phyloP scores from a whole-genome alignment of 306 rosid species.

The Begonia fuchsioides region DNA sequence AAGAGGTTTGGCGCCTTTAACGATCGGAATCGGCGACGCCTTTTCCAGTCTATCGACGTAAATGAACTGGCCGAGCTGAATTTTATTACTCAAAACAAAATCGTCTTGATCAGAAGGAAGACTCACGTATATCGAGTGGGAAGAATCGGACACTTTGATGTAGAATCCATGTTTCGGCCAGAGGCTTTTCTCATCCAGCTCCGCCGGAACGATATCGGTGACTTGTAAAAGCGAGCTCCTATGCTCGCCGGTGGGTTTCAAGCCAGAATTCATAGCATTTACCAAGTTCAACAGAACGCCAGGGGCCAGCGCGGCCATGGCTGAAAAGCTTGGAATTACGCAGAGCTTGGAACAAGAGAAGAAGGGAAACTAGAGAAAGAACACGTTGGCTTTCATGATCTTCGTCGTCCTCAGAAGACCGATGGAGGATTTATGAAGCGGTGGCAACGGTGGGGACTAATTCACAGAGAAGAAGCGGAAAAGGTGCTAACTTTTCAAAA shows the following conservation, averaged over 20 bases:
- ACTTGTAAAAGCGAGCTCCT: no score
- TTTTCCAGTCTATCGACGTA: slow-evolving; percentile 69
- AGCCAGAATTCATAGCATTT: no score
- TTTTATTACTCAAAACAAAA: slow-evolving; percentile 63
- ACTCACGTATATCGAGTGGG: slow-evolving; percentile 62
- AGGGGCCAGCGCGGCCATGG: no score
- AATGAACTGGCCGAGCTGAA: slow-evolving; percentile 87
- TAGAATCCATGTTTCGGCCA: slow-evolving; percentile 71
- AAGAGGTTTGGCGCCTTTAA: slow-evolving; percentile 65
- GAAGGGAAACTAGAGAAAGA: no score
- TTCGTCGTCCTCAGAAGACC: not conserved
- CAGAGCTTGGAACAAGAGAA: no score
- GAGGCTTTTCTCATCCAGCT: slow-evolving; percentile 65
- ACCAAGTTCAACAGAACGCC: no score
- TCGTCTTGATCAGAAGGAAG: slow-evolving; percentile 83
- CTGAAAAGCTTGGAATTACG: no score
- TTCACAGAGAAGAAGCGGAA: not conserved
- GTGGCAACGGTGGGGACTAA: slow-evolving; percentile 34
- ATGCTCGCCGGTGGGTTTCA: no score
- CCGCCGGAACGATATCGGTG: slow-evolving; percentile 15
- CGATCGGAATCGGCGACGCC: slow-evolving; percentile 68
- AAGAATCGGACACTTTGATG: slow-evolving; percentile 76
- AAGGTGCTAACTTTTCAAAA: slow-evolving; percentile 12
- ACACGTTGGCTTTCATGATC: not conserved
- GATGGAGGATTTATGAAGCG: slow-evolving; percentile 9